These are phyloP conservation scores for Oenanthe sinensis DNA, from an alignment of 129 eudicot species.

Conservation along the genomic window DNA sequence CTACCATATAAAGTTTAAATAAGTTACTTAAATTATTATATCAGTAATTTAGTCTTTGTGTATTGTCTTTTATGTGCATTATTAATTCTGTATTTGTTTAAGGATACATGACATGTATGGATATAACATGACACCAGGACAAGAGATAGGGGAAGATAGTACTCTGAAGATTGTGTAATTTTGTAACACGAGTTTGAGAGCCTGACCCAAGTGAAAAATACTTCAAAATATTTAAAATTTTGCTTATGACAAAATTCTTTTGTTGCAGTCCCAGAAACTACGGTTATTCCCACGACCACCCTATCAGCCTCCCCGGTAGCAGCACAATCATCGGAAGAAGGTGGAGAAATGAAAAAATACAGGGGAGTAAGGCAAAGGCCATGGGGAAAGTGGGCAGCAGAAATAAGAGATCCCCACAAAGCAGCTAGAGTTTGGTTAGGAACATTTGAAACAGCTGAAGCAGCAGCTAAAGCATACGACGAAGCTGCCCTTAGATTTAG, in stretches of 20 bases:
- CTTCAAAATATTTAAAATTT: too few relatives aligned
- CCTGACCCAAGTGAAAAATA: too few relatives aligned
- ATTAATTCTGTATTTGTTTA: neutral
- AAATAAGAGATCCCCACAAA: conserved; percentile 86
- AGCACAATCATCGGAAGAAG: conserved; percentile 25
- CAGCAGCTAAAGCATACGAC: conserved; percentile 81
- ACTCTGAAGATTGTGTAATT: neutral
- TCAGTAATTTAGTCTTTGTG: neutral
- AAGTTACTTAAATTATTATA: too few relatives aligned
- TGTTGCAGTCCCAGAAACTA: conserved; percentile 21
- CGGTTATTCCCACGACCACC: neutral
- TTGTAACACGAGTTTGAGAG: too few relatives aligned
- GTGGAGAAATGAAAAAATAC: conserved; percentile 47
- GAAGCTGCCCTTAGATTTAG: conserved; percentile 78
- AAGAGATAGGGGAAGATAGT: neutral
- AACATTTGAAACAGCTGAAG: conserved; percentile 86
- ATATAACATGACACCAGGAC: neutral
- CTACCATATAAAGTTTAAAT: neutral
- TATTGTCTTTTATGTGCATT: too few relatives aligned
- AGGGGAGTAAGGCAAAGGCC: conserved; percentile 94
- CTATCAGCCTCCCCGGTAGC: conserved; percentile 5
- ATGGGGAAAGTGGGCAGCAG: conserved; percentile 99
- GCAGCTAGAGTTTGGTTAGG: conserved; percentile 89
- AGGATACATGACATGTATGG: neutral
- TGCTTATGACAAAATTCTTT: neutral